Conservation (phyloP, 306 rosid species). For the Glycine latifolia region DNA sequence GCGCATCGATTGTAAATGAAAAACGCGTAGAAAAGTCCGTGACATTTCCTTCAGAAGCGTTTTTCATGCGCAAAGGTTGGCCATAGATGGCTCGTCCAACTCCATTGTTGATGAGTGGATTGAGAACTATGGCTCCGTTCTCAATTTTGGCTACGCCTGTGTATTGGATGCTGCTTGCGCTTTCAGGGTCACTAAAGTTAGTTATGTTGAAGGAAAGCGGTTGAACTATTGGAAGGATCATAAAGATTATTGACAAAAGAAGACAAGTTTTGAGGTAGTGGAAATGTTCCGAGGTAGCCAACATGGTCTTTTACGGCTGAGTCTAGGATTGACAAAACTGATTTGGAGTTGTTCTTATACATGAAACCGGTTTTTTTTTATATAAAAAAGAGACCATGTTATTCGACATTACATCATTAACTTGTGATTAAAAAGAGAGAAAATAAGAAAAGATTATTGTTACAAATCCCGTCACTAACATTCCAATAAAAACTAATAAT, state of each 20-base stretch:
- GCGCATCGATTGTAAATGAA: slow-evolving; percentile 22
- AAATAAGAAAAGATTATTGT: too few relatives aligned
- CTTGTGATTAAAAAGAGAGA: too few relatives aligned
- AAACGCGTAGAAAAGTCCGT: slow-evolving; percentile 41
- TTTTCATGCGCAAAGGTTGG: slow-evolving; percentile 31
- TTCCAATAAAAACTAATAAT: too few relatives aligned
- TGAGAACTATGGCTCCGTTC: slow-evolving; percentile 41
- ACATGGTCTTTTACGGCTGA: neutral
- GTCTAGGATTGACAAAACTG: too few relatives aligned
- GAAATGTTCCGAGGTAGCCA: neutral
- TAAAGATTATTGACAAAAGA: neutral
- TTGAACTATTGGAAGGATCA: neutral
- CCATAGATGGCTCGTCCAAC: slow-evolving; percentile 42
- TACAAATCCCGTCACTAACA: too few relatives aligned
- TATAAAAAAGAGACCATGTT: too few relatives aligned
- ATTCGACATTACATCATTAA: too few relatives aligned
- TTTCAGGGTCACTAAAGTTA: neutral
- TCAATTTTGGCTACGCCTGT: neutral
- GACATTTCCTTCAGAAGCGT: neutral
- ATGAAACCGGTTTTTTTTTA: too few relatives aligned
- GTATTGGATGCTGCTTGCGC: neutral
- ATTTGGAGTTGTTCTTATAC: too few relatives aligned
- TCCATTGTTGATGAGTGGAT: neutral
- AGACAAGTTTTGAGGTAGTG: neutral
- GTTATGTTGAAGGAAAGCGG: neutral